A percentile compares a stretch with the other conserved stretches of the same genome.
These are phyloP conservation scores for Botryosphaeria dothidea DNA, from an alignment of 2,329 filamentous ascomycete genomes.

Conservation along the genomic window DNA sequence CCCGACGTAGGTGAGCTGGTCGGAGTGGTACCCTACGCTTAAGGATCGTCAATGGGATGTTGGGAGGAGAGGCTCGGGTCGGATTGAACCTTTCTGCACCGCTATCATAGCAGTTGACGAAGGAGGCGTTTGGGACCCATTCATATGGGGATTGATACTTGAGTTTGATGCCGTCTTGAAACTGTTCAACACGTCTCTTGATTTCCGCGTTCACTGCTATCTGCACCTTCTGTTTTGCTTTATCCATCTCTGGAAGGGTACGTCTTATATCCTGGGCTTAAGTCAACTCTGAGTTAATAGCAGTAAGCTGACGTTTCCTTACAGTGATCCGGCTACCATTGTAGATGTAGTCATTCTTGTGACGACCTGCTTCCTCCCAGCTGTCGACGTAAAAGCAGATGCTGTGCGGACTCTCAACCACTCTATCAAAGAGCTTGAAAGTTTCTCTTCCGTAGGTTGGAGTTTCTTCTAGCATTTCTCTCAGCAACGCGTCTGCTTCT, in stretches of 20 bases:
- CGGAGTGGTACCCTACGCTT: slow-evolving; percentile 84
- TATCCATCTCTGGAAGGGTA: slow-evolving; percentile 72
- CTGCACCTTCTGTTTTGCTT: slow-evolving; percentile 70
- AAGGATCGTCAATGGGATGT: not conserved
- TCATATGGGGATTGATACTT: slow-evolving; percentile 70
- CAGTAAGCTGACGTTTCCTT: slow-evolving; percentile 28
- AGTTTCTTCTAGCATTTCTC: slow-evolving; percentile 74
- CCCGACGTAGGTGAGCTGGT: slow-evolving; percentile 90
- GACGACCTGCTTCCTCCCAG: slow-evolving; percentile 65
- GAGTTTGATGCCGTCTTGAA: slow-evolving; percentile 69
- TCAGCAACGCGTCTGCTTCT: slow-evolving; percentile 71
- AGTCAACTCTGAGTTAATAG: not conserved
- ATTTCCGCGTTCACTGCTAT: slow-evolving; percentile 77
- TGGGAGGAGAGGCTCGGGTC: not conserved
- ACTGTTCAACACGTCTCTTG: slow-evolving; percentile 65
- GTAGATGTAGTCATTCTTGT: slow-evolving; percentile 81
- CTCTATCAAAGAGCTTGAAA: slow-evolving; percentile 86
- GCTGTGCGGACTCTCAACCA: slow-evolving; percentile 83
- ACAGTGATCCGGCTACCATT: slow-evolving; percentile 70
- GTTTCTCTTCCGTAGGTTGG: slow-evolving; percentile 68
- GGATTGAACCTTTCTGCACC: slow-evolving; percentile 44
- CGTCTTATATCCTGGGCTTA: slow-evolving; percentile 63
- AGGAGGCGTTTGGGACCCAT: slow-evolving; percentile 87
- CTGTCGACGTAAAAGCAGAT: slow-evolving; percentile 80
- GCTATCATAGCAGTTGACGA: slow-evolving; percentile 92